phyloP scores from a whole-genome alignment of 2,329 filamentous ascomycete species.

The Macrophomina tecta region DNA sequence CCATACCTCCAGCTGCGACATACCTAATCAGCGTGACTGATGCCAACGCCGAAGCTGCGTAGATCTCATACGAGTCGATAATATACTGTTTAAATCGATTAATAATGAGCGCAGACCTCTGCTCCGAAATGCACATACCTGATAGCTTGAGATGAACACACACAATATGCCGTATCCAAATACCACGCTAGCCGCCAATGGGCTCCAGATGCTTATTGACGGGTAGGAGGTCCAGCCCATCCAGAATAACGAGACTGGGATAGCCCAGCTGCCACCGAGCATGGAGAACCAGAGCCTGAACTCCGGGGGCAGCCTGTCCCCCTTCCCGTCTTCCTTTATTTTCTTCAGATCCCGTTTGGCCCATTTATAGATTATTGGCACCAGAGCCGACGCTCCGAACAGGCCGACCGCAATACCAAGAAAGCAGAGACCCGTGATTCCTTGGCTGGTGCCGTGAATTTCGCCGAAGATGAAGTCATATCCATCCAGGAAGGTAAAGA shows the following conservation, averaged over 20 bases:
- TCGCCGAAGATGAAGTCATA: constrained; percentile 59
- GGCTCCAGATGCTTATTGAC: constrained; percentile 58
- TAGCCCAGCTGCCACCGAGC: constrained; percentile 53
- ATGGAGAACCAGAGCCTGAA: constrained; percentile 62
- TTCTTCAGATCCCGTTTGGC: constrained; percentile 50
- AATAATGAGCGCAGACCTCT: constrained; percentile 44
- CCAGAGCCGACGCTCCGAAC: constrained; percentile 43
- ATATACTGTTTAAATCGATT: constrained; percentile 58
- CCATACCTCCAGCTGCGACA: constrained; percentile 49
- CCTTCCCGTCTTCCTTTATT: constrained; percentile 47
- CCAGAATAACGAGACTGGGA: constrained; percentile 63
- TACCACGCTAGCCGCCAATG: constrained; percentile 55
- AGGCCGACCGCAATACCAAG: constrained; percentile 54
- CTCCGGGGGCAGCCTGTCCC: constrained; percentile 59
- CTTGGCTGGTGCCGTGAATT: constrained; percentile 54
- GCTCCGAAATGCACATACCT: constrained; percentile 47
- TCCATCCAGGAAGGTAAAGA: constrained; percentile 61
- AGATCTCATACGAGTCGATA: constrained; percentile 62
- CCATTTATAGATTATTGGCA: constrained; percentile 55
- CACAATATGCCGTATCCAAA: constrained; percentile 60
- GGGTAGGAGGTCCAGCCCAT: constrained; percentile 57
- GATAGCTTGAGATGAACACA: constrained; percentile 51
- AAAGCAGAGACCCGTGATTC: constrained; percentile 56
- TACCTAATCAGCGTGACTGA: constrained; percentile 49
- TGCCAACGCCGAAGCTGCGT: constrained; percentile 57